Base-by-base conservation (phyloP, 345 rosid species). In the Passiflora organensis region DNA sequence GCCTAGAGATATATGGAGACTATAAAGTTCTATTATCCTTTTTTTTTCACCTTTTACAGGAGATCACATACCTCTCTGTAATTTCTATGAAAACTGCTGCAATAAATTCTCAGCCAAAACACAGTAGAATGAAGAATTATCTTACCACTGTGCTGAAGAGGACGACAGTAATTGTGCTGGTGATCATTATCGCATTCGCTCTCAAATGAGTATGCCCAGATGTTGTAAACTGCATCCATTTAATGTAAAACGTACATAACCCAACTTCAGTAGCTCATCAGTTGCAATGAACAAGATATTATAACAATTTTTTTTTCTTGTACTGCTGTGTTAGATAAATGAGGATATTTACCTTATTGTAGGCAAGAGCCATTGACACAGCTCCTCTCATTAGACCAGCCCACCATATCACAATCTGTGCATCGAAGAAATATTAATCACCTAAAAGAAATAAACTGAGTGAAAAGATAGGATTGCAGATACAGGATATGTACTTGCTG, bases 301-400 rank as follows among this genome's bases (percentile, higher is more conserved):
- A n/a, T n/a, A n/a, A n/a, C n/a, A n/a, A n/a, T n/a, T n/a, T n/a
- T n/a, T n/a, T n/a, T n/a, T n/a, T n/a, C n/a, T n/a, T n/a, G n/a
- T n/a, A n/a, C n/a, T n/a, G n/a, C n/a, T n/a, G n/a, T n/a, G n/a
- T n/a, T n/a, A n/a, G n/a, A n/a, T n/a, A n/a, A n/a, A n/a, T n/a
- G n/a, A n/a, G n/a, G n/a, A n/a, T 14, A 51, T 19, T n/a, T 67
- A 87, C 97, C 97, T 87, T 78, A 63, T 89, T 94, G 69, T 94
- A 94, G 10, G 99, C 99, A 51, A 94, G 97, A 51, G 97, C 99
- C 89, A 93, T 93, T 2, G 99, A 93, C 14, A 93, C 99, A 17
- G 99, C 99, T 59, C 99, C 99, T 76, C 99, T 80, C 99, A 94
- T 94, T 41, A 89, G 95, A 65, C 99, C 97, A 68, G 99, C 82